Base-by-base conservation (phyloP, 1,284 basidiomycete genomes). In the Cystobasidium sp. region DNA sequence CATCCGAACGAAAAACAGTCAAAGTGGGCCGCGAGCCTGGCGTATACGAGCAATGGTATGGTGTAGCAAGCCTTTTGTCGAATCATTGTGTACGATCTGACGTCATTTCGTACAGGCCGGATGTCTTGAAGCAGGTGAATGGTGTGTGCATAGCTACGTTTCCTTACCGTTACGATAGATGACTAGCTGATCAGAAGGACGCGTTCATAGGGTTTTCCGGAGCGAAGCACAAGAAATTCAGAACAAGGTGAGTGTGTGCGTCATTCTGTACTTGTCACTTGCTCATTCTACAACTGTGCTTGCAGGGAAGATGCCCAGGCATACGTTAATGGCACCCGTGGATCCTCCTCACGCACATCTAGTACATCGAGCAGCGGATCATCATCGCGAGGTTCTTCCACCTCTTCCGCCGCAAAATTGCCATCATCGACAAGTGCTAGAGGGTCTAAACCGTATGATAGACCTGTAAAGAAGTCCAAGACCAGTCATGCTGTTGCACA, bases 291-390 rank as follows among this genome's bases (percentile, higher is more conserved):
- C 9, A 4, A 51, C 49, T 51, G 3, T 20, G n/a, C 16, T 24
- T 18, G 12, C 47, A 71, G 69, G 16, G 59, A 55, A 51, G 69
- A 71, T 31, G 69, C 69, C 1, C 59, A 71, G 55, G 58, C 59
- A 16, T 71, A 49, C 20, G 47, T 62, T 20, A 64, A 55, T 18
- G 68, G 43, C 31, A 18, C 56, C 22, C 1, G 31, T 31, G 31
- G 31, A 31, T 31, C 31, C 31, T 31, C 31, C 31, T 31, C 31
- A 31, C 31, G 31, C 31, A 31, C 31, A 1, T 5, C 31, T 31
- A 31, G 10, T 41, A 44, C 51, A 24, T 44, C 44, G 20, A 43
- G 31, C 10, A 16, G 41, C 14, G 43, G 14, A 46, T 44, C 66
- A 8, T 44, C 65, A 59, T 37, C 67, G 10, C n/a, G 22, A 22